phyloP scores from a whole-genome alignment of 1,139 yeast genomes.

The Blastobotrys ciferrii region DNA sequence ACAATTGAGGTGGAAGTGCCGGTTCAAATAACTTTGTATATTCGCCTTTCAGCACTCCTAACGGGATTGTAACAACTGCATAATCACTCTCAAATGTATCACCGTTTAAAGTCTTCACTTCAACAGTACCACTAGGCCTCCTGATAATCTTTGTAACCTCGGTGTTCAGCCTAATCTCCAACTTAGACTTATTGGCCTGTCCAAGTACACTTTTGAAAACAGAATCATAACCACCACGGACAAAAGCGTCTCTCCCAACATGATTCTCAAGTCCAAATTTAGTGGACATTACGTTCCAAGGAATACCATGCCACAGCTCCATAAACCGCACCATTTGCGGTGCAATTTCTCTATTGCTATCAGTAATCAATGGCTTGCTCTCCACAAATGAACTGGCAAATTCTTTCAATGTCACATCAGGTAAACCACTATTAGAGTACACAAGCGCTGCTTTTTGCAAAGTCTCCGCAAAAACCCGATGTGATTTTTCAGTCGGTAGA shows the following conservation, averaged over 20 bases:
- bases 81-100: conserved; percentile 44
- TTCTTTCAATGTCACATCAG: conserved; percentile 53
- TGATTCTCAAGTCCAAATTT: conserved; percentile 64
- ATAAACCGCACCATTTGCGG: conserved; percentile 53
- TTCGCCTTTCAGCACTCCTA: conserved; percentile 50
- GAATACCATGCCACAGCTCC: conserved; percentile 79
- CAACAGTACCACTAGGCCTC: conserved; percentile 9
- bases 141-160: conserved; percentile 48
- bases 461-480: conserved; percentile 54
- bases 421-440: conserved; percentile 47
- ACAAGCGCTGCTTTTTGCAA: conserved; percentile 56
- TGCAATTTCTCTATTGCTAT: conserved; percentile 50
- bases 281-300: conserved; percentile 65
- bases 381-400: conserved; percentile 48
- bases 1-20: conserved; percentile 48
- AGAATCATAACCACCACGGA: conserved; percentile 51
- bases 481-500: conserved; percentile 38
- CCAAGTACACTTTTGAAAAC: conserved; percentile 19
- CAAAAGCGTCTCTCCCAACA: conserved; percentile 72
- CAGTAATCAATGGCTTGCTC: conserved; percentile 47
- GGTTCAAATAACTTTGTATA: conserved; percentile 40
- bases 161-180: conserved; percentile 40
- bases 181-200: conserved; percentile 18
- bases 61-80: conserved; percentile 69
- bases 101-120: conserved; percentile 1